Evolutionary conservation across 108 stramenopile species (phyloP).

Genomic region (Nannochloropsis gaditana): DNA sequence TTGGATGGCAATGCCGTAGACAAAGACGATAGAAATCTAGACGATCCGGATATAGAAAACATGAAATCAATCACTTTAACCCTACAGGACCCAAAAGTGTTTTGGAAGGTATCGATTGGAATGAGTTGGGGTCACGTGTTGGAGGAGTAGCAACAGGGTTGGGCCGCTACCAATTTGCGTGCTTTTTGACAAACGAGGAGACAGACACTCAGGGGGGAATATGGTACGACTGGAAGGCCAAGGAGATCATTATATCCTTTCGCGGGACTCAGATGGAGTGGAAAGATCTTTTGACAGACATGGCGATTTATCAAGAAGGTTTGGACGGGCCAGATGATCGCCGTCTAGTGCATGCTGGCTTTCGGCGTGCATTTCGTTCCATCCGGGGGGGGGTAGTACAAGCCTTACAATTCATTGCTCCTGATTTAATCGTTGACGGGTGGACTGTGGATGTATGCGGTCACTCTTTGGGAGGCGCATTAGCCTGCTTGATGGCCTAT

Average conservation of each 20-base stretch:
- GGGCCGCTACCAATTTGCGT: conserved; percentile 17
- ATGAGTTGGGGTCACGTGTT: conserved; percentile 3
- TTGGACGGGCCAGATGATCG: not conserved
- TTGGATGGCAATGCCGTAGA: not conserved
- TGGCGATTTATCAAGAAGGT: not conserved
- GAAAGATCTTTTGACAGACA: conserved; percentile 17
- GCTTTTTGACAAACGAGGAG: not conserved
- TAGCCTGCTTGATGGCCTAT: not conserved
- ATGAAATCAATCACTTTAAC: not conserved
- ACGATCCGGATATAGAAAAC: not conserved
- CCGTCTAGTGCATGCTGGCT: conserved; percentile 1
- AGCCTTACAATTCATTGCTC: not conserved
- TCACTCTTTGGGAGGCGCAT: not conserved
- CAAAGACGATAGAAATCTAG: not conserved
- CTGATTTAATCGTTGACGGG: conserved; percentile 7
- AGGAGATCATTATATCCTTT: conserved; percentile 18
- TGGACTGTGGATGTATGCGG: conserved; percentile 10
- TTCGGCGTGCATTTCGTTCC: conserved; percentile 15
- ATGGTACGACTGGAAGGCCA: not conserved
- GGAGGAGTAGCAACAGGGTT: conserved; percentile 9
- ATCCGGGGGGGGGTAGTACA: not conserved
- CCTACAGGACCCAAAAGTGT: not conserved
- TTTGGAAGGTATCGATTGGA: not conserved
- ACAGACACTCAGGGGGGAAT: not conserved
- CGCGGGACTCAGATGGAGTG: not conserved